A percentile compares a stretch with the other conserved stretches of the same genome.
Conservation (phyloP, 148 eudicot genomes). For the Cornus controversa region DNA sequence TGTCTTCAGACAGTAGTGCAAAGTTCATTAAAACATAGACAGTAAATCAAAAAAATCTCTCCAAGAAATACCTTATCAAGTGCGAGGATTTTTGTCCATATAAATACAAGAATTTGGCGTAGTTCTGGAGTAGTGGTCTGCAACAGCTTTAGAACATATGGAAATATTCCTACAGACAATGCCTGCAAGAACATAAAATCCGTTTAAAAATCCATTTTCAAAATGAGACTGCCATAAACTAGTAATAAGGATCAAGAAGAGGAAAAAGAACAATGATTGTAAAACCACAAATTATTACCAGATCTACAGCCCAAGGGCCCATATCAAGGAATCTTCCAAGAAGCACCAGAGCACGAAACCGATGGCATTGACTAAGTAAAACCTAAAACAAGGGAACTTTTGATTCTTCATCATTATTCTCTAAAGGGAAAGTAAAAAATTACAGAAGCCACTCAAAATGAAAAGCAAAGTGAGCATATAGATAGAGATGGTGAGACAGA, state of each 20-base stretch:
- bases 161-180: slow-evolving; percentile 94
- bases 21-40: neutral
- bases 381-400: slow-evolving; percentile 44
- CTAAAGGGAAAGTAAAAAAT: neutral
- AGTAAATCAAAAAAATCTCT: neutral
- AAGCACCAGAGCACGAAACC: slow-evolving; percentile 92
- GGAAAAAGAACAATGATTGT: neutral
- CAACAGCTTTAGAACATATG: slow-evolving; percentile 86
- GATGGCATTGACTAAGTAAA: slow-evolving; percentile 92
- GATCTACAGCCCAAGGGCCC: slow-evolving; percentile 99
- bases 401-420: neutral
- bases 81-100: slow-evolving; percentile 98
- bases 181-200: slow-evolving; percentile 53
- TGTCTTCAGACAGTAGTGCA: neutral
- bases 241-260: neutral
- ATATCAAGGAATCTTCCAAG: slow-evolving; percentile 98
- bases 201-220: neutral
- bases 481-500: neutral
- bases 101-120: slow-evolving; percentile 90
- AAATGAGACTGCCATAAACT: neutral
- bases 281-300: slow-evolving; percentile 50
- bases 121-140: slow-evolving; percentile 93
- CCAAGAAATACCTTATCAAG: slow-evolving; percentile 55
- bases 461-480: too few relatives aligned
- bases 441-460: neutral